Evolutionary conservation across 306 rosid genomes (phyloP).

Genomic region (Lathyrus tuberosus): DNA sequence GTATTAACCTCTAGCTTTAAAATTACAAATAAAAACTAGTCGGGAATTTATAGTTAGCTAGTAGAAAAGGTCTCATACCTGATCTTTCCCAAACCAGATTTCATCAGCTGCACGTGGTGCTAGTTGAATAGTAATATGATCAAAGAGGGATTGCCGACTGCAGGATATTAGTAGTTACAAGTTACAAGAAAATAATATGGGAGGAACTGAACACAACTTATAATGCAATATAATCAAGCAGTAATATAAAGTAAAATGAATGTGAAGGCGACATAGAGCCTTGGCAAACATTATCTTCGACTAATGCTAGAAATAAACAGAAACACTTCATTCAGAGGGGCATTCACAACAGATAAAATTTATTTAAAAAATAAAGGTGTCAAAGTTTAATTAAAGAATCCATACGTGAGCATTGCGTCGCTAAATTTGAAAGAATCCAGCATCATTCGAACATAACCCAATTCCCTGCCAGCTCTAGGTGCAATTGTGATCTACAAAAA

Average conservation of each 20-base stretch:
- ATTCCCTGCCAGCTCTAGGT: constrained; percentile 98
- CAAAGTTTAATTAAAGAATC: constrained; percentile 3
- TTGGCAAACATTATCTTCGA: constrained; percentile 21
- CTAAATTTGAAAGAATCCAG: constrained; percentile 79
- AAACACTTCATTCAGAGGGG: constrained; percentile 15
- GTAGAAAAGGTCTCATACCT: constrained; percentile 52
- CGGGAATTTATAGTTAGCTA: constrained; percentile 18
- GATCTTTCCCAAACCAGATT: constrained; percentile 78
- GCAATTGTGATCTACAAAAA: constrained; percentile 86
- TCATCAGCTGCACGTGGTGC: constrained; percentile 99
- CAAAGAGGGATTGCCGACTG: constrained; percentile 91
- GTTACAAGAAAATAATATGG: constrained; percentile 30
- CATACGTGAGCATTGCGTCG: constrained; percentile 94
- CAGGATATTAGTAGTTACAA: constrained; percentile 39
- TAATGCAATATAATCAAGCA: constrained; percentile 31
- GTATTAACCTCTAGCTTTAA: constrained; percentile 23
- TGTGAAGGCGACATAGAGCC: constrained; percentile 29
- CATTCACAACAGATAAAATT: constrained; percentile 29
- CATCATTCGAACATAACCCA: constrained; percentile 92
- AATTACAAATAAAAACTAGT: constrained; percentile 21
- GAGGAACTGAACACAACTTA: constrained; percentile 10
- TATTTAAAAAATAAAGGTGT: constrained; percentile 15
- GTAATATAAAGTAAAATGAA: constrained; percentile 27
- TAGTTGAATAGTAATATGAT: constrained; percentile 93
- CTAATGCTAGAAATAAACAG: constrained; percentile 33